A percentile compares a stretch with the other conserved stretches of the same genome.
These are phyloP conservation scores for Dichotomocladium elegans DNA, from an alignment of 371 early-diverging fungal species.

Conservation along the genomic window DNA sequence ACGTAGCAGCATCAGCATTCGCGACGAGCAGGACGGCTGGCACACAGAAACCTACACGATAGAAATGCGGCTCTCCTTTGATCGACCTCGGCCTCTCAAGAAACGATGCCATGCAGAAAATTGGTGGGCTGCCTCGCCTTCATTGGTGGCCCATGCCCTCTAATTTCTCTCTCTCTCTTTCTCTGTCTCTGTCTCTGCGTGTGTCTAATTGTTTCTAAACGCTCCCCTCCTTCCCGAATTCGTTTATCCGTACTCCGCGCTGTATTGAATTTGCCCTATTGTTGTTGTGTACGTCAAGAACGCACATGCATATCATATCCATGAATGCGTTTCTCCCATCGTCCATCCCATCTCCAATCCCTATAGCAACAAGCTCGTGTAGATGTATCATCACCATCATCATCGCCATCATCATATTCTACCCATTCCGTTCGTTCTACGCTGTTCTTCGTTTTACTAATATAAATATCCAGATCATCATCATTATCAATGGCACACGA, in stretches of 20 bases:
- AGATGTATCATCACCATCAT: not conserved
- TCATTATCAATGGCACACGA: not conserved
- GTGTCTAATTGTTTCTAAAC: not conserved
- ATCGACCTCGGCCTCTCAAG: not conserved
- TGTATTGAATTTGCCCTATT: no score
- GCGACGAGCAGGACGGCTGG: not conserved
- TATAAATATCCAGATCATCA: not conserved
- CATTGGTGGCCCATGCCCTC: not conserved
- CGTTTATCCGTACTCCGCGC: not conserved
- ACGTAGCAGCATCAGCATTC: not conserved
- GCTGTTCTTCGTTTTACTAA: not conserved
- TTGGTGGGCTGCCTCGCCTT: slow-evolving; percentile 16
- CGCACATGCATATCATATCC: no score
- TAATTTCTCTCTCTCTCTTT: not conserved
- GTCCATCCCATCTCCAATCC: not conserved
- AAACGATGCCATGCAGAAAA: slow-evolving; percentile 9
- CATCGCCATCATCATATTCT: not conserved
- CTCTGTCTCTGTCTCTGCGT: not conserved
- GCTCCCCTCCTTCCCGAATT: not conserved
- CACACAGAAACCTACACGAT: slow-evolving; percentile 10
- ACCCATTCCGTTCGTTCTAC: not conserved
- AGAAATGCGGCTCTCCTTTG: slow-evolving; percentile 5
- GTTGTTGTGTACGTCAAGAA: no score
- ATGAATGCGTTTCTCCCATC: not conserved
- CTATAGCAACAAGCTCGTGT: not conserved